A percentile compares a stretch with the other conserved stretches of the same genome.
phyloP scores from a whole-genome alignment of 2,329 filamentous ascomycete genomes.

The Stemphylium vesicarium region DNA sequence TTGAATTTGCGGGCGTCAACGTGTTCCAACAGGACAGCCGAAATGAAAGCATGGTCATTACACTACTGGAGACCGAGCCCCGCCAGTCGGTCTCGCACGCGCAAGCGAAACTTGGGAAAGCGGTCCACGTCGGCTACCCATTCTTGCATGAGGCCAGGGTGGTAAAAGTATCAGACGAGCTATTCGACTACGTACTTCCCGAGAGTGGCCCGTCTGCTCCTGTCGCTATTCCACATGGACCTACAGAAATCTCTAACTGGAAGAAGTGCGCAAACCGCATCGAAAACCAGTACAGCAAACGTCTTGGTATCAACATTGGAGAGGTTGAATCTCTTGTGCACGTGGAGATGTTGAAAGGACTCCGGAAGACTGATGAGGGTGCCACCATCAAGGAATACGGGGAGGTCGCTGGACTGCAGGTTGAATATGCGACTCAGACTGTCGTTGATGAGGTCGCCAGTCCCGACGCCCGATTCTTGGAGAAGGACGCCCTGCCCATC shows the following conservation, averaged over 20 bases:
- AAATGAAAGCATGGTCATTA: conserved; percentile 95
- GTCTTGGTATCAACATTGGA: conserved; percentile 85
- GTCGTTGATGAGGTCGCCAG: conserved; percentile 90
- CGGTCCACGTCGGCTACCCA: conserved; percentile 90
- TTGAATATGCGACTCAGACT: conserved; percentile 88
- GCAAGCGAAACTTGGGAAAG: conserved; percentile 79
- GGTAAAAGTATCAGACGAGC: conserved; percentile 85
- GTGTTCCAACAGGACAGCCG: conserved; percentile 96
- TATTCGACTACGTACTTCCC: conserved; percentile 84
- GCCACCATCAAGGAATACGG: conserved; percentile 93
- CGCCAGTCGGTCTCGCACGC: conserved; percentile 75
- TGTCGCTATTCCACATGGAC: conserved; percentile 72
- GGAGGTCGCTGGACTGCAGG: conserved; percentile 82
- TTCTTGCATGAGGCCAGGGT: conserved; percentile 95
- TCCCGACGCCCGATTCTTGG: conserved; percentile 90
- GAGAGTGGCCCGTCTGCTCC: conserved; percentile 67
- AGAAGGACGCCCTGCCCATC: conserved; percentile 84
- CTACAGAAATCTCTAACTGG: conserved; percentile 81
- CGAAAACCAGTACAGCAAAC: conserved; percentile 87
- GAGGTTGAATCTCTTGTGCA: conserved; percentile 87
- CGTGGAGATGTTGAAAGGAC: conserved; percentile 90
- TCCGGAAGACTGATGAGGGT: conserved; percentile 88
- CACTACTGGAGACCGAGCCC: conserved; percentile 74
- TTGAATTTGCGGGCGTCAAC: conserved; percentile 88
- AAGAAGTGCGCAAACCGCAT: conserved; percentile 82